Evolutionary conservation across 495 filamentous ascomycete genomes (phyloP).

Genomic region (Endocarpon pusillum): DNA sequence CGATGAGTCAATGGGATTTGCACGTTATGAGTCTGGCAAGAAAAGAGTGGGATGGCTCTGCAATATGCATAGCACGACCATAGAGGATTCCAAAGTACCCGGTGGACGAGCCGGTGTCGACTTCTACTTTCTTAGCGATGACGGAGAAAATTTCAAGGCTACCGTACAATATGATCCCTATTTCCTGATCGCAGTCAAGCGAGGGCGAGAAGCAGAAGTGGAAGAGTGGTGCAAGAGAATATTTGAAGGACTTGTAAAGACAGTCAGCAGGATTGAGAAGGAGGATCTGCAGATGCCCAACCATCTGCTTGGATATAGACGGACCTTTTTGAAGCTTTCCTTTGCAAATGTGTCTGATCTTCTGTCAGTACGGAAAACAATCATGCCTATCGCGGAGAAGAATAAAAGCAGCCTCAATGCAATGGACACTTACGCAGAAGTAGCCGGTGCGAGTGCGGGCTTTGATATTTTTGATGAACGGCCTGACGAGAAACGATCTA

Average conservation of each 20-base stretch:
- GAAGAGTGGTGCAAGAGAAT: slow-evolving; percentile 86
- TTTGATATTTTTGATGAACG: slow-evolving; percentile 95
- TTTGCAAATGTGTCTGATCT: slow-evolving; percentile 82
- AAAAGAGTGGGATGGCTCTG: slow-evolving; percentile 83
- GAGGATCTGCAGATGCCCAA: slow-evolving; percentile 95
- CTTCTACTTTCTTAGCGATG: slow-evolving; percentile 92
- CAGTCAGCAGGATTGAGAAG: slow-evolving; percentile 59
- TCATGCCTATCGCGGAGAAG: slow-evolving; percentile 87
- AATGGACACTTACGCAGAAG: slow-evolving; percentile 97
- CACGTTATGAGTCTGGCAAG: slow-evolving; percentile 76
- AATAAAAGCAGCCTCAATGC: slow-evolving; percentile 88
- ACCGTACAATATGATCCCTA: slow-evolving; percentile 95
- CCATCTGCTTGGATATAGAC: slow-evolving; percentile 77
- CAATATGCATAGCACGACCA: slow-evolving; percentile 77
- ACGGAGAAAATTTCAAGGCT: slow-evolving; percentile 87
- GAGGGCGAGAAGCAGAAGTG: slow-evolving; percentile 74
- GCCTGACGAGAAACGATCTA: slow-evolving; percentile 70
- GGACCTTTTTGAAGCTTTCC: slow-evolving; percentile 66
- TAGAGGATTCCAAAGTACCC: slow-evolving; percentile 69
- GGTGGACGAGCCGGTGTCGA: slow-evolving; percentile 82
- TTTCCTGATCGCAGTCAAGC: slow-evolving; percentile 80
- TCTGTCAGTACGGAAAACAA: slow-evolving; percentile 58
- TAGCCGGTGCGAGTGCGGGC: slow-evolving; percentile 69
- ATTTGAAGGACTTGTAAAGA: slow-evolving; percentile 74
- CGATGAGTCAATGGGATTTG: slow-evolving; percentile 87